A percentile compares a stretch with the other conserved stretches of the same genome.
Conservation (phyloP, 352 stramenopile species). For the Plasmopara halstedii region DNA sequence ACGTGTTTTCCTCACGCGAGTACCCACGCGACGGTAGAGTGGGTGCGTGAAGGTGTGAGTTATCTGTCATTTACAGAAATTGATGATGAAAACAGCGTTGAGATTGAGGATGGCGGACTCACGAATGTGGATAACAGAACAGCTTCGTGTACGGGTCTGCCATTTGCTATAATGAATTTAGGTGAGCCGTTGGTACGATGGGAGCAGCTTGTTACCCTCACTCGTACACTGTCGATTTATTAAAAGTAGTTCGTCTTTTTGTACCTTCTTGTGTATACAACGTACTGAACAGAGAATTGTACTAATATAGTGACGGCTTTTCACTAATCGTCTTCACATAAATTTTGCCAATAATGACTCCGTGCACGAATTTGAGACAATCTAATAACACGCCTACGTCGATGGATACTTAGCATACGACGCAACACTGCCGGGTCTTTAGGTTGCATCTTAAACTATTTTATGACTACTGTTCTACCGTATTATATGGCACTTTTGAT, state of each 20-base stretch:
- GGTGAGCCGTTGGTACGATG: conserved; percentile 27
- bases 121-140: conserved; percentile 22
- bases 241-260: conserved; percentile 6
- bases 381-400: too few species aligned
- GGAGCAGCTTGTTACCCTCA: conserved; percentile 26
- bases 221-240: conserved; percentile 18
- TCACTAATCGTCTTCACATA: too few species aligned
- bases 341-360: too few species aligned
- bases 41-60: conserved; percentile 29
- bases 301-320: too few species aligned
- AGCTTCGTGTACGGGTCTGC: conserved; percentile 15
- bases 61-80: conserved; percentile 38
- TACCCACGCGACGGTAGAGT: conserved; percentile 13
- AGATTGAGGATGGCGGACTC: conserved; percentile 32
- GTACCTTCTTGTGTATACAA: not conserved
- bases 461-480: too few species aligned
- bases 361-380: too few species aligned
- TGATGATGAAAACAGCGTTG: conserved; percentile 22
- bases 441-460: too few species aligned
- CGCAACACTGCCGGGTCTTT: too few species aligned
- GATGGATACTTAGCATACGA: too few species aligned
- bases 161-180: conserved; percentile 24
- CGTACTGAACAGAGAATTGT: too few species aligned
- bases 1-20: conserved; percentile 19
- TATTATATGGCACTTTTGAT: too few species aligned